A percentile compares a stretch with the other conserved stretches of the same genome.
phyloP scores from a whole-genome alignment of 495 filamentous ascomycete species.

The Aspergillus cavernicola region DNA sequence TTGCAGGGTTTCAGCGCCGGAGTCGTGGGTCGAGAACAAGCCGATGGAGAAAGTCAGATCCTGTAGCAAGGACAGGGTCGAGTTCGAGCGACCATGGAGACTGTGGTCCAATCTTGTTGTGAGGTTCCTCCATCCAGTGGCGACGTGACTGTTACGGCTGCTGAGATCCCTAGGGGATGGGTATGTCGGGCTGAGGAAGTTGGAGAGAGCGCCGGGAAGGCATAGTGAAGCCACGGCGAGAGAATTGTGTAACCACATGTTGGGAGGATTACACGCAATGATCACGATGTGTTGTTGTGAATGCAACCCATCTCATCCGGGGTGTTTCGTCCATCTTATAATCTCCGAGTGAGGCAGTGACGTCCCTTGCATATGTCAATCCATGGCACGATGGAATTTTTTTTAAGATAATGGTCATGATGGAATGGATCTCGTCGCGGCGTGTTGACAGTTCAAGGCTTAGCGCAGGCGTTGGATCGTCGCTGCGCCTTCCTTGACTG shows the following conservation, averaged over 20 bases:
- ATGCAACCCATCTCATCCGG: neutral
- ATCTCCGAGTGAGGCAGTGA: neutral
- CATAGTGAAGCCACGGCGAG: slow-evolving; percentile 3
- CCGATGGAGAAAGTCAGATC: slow-evolving; percentile 45
- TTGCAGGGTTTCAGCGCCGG: slow-evolving; percentile 30
- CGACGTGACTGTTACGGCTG: slow-evolving; percentile 32
- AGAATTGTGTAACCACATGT: slow-evolving; percentile 3
- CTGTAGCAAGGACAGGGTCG: slow-evolving; percentile 19
- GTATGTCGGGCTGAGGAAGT: slow-evolving; percentile 32
- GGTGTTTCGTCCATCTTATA: neutral
- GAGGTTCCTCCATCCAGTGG: slow-evolving; percentile 38
- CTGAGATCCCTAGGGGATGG: slow-evolving; percentile 36
- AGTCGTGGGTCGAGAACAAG: slow-evolving; percentile 35
- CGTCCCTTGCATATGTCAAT: neutral
- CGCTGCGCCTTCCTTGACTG: neutral
- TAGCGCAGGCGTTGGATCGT: no score
- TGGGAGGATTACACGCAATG: neutral
- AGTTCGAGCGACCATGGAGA: neutral
- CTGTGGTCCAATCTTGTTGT: slow-evolving; percentile 24
- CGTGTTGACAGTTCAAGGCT: neutral
- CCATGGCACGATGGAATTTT: neutral
- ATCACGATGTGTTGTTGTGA: no score
- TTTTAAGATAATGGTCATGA: neutral
- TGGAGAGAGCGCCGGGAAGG: slow-evolving; percentile 19
- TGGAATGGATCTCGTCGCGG: neutral